Evolutionary conservation across 306 rosid genomes (phyloP).

Genomic region (Cucurbita pepo): DNA sequence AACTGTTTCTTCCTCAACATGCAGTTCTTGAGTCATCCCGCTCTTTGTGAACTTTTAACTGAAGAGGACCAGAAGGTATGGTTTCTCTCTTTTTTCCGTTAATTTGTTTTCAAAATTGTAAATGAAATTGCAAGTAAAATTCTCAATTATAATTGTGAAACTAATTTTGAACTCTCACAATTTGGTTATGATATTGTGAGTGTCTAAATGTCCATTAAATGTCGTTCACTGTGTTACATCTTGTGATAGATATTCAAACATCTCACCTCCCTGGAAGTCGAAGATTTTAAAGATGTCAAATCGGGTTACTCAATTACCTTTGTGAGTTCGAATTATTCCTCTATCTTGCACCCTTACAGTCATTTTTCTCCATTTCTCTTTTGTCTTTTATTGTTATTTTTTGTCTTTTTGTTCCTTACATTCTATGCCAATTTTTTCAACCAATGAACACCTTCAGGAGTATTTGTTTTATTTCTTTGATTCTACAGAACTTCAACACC

Average conservation of each 20-base stretch:
- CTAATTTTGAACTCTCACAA: neutral
- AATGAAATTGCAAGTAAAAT: neutral
- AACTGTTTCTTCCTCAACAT: neutral
- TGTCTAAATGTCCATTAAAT: neutral
- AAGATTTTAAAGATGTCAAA: conserved; percentile 72
- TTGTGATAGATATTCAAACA: conserved; percentile 61
- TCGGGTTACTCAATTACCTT: conserved; percentile 71
- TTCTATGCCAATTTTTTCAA: neutral
- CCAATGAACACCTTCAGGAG: neutral
- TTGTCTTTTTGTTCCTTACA: neutral
- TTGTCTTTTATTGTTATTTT: neutral
- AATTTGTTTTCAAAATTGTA: neutral
- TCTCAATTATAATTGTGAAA: neutral
- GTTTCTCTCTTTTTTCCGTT: neutral
- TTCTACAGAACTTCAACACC: conserved; percentile 55
- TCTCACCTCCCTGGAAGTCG: conserved; percentile 74
- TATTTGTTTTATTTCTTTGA: neutral
- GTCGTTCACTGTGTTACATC: neutral
- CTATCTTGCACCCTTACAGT: conserved; percentile 1
- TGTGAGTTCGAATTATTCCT: conserved; percentile 33
- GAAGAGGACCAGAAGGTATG: conserved; percentile 82
- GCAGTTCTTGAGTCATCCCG: conserved; percentile 74
- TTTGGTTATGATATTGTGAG: neutral
- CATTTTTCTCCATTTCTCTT: neutral
- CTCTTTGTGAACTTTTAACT: conserved; percentile 53